These are phyloP conservation scores for Lactifluus echinatus DNA, from an alignment of 768 basidiomycete genomes.

Conservation along the genomic window DNA sequence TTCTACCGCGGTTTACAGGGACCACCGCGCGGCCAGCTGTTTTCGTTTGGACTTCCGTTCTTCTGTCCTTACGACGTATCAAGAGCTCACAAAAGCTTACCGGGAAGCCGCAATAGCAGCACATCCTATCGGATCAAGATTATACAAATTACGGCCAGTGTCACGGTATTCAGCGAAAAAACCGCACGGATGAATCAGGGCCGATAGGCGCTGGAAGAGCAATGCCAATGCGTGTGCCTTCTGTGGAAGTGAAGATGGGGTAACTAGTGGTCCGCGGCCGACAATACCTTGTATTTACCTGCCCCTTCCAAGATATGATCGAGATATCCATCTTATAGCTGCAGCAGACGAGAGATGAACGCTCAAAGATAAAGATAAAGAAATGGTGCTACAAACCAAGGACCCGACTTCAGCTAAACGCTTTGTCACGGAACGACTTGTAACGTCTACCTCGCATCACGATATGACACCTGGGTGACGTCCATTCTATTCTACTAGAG, in stretches of 20 bases:
- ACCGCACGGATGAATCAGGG: not conserved
- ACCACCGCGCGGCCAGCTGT: not conserved
- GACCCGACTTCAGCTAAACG: no score
- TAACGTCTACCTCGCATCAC: no score
- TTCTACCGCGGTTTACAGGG: not conserved
- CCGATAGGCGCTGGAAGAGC: not conserved
- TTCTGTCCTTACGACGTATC: not conserved
- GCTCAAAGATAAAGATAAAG: no score
- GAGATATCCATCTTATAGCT: no score
- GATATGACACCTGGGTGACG: no score
- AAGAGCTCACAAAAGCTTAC: no score
- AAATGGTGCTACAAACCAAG: no score
- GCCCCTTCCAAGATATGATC: not conserved
- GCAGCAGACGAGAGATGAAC: not conserved
- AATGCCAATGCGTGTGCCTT: not conserved
- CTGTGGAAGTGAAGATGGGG: not conserved
- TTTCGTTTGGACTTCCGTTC: not conserved
- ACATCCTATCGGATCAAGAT: not conserved
- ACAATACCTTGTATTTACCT: not conserved
- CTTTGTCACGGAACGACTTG: no score
- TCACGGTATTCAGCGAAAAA: not conserved
- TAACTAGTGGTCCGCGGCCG: no score
- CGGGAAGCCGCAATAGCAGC: not conserved
- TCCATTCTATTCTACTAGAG: no score
- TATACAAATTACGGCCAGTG: not conserved